Evolutionary conservation across 2,329 filamentous ascomycete species (phyloP), one percentile per base, ranked within the genome.

Genomic region (Pestalotiopsis sp.): DNA sequence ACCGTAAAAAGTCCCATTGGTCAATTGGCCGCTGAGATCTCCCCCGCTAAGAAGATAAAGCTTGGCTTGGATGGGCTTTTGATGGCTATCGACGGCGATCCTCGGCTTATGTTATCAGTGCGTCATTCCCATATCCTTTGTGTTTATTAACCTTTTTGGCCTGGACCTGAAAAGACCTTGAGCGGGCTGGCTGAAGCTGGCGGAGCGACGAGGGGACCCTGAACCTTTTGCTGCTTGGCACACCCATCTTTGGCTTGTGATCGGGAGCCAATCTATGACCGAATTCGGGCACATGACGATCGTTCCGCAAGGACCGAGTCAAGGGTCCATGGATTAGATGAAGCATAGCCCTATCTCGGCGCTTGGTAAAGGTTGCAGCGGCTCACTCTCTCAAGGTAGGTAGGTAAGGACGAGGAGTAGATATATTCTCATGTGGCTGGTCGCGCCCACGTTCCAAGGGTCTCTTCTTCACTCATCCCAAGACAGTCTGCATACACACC

Each of bases 81-180:
- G 13, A 45, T 23, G 65, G 65, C 65, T 67, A 67, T 59, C 61
- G 65, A 14, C 65, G 65, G 65, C 36, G 65, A 67, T 67, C 65
- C 59, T 59, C 65, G 65, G 65, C 65, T 67, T 61, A 67, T 31
- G 23, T 67, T 52, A 67, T 41, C 52, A 61, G 52, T 67, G 65
- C 65, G 65, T 67, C 65, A 67, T 56, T 27, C 17, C 9, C 9
- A 7, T 3, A 2, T 31, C 27, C 27, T 36, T 59, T 36, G 11
- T 27, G 20, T 13, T 20, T 59, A 3, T 59, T 27, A 17, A 59
- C 57, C 57, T 36, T 59, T 27, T n/a, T 13, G 27, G 14, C 25
- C 57, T 59, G 25, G 57, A 36, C 57, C 57, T 23, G n/a, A 36
- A 36, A 36, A 27, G 23, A 36, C 27, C 23, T 25, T n/a, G 20